A percentile compares a stretch with the other conserved stretches of the same genome.
Evolutionary conservation across 139 green algal species (phyloP).

Genomic region (Mychonastes homosphaera): DNA sequence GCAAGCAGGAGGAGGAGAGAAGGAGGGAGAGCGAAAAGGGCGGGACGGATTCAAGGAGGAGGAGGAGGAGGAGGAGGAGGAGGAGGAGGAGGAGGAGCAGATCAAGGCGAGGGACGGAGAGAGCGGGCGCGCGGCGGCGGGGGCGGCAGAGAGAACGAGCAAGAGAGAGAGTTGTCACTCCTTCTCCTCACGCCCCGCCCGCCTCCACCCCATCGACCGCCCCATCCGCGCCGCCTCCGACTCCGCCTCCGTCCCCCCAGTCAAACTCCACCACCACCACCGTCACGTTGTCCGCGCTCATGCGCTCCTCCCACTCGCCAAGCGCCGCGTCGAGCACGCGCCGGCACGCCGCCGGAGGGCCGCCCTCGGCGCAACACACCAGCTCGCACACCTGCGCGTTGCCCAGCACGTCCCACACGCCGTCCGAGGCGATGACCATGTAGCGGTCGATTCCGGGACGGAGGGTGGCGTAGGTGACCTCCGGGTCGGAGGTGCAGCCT

Average conservation of each 20-base stretch:
- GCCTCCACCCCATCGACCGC: too few relatives aligned
- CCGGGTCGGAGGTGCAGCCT: constrained; percentile 38
- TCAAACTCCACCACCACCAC: constrained; percentile 36
- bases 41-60: too few relatives aligned
- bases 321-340: constrained; percentile 34
- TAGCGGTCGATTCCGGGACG: constrained; percentile 22
- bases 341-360: constrained; percentile 10
- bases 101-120: too few relatives aligned
- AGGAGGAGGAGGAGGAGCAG: too few relatives aligned
- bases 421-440: constrained; percentile 38
- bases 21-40: too few relatives aligned
- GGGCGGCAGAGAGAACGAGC: too few relatives aligned
- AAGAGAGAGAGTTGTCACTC: too few relatives aligned
- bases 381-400: constrained; percentile 24
- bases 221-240: too few relatives aligned
- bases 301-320: constrained; percentile 39
- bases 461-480: constrained; percentile 33
- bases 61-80: too few relatives aligned
- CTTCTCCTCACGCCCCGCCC: too few relatives aligned
- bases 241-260: constrained; percentile 15
- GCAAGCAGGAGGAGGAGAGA: too few relatives aligned
- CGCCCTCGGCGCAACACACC: constrained; percentile 11
- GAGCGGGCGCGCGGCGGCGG: too few relatives aligned
- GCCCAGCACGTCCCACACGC: constrained; percentile 43
- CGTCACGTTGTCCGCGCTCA: constrained; percentile 40